Evolutionary conservation across 352 stramenopile genomes (phyloP), one percentile per base, ranked within the genome.

Genomic region (Phytophthora citricola): DNA sequence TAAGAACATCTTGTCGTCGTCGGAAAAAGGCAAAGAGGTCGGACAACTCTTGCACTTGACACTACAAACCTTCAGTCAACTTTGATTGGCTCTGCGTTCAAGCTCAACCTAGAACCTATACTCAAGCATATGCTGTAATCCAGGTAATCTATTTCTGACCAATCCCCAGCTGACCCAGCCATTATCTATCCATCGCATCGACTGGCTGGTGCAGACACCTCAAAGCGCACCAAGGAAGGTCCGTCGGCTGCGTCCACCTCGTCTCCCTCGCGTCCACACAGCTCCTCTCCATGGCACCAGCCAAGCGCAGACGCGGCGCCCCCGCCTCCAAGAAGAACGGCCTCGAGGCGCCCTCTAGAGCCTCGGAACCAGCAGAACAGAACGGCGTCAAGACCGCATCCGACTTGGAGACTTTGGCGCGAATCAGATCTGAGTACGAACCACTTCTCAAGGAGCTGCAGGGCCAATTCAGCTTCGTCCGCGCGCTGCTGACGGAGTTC

Each of bases 401-500:
- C 22, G 29, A 52, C 11, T 31, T 43, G 11, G 46, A 58, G 34
- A 41, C 57, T 2, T 49, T 76, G 14, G 22, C 45, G 5, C 61
- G 59, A 11, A 20, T 81, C 27, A 49, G 68, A 46, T 17, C 48
- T 27, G 76, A 84, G 60, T 65, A 73, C 55, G 51, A 53, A 14
- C 46, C 56, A 2, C 57, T 87, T 8, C 9, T 81, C 10, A 20
- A 58, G 39, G 52, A 66, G 34, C 63, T 87, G 49, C 32, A 78
- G 36, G 73, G 65, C 34, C 67, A 71, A 53, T 87, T 83, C 61
- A 62, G 62, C 53, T 93, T 88, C 52, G 53, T 93, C 27, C 79
- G 79, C 50, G 82, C 87, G 34, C 68, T 95, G 49, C 51, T 95
- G 46, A 71, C 36, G 40, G 87, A 95, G 65, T 95, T 95, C 69